These are phyloP conservation scores for Aeschynomene evenia DNA, from an alignment of 306 rosid species.

Conservation along the genomic window DNA sequence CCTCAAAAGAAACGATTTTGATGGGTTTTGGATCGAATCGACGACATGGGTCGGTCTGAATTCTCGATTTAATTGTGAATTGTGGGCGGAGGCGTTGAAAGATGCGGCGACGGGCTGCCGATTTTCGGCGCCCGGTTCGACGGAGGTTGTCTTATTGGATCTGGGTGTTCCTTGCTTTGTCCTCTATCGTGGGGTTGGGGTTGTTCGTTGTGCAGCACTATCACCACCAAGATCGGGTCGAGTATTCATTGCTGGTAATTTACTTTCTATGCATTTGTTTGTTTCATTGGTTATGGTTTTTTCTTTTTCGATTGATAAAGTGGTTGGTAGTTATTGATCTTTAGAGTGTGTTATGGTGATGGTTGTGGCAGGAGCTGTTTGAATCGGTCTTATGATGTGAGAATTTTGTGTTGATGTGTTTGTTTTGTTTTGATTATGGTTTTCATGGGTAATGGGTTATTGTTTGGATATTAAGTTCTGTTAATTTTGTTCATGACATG, in stretches of 20 bases:
- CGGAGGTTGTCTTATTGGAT: constrained; percentile 90
- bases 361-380: neutral
- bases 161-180: constrained; percentile 75
- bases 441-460: neutral
- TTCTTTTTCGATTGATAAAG: neutral
- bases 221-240: constrained; percentile 75
- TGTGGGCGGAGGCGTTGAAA: constrained; percentile 48
- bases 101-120: constrained; percentile 99
- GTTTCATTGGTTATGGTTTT: neutral
- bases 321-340: neutral
- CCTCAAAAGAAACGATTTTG: neutral
- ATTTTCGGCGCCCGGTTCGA: constrained; percentile 93
- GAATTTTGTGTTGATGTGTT: neutral
- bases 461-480: neutral
- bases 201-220: constrained; percentile 82
- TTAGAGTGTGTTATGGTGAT: neutral
- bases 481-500: neutral
- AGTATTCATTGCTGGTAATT: constrained; percentile 58
- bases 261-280: neutral
- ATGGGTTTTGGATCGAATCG: constrained; percentile 35
- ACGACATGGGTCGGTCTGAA: constrained; percentile 35
- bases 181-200: constrained; percentile 57
- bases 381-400: neutral
- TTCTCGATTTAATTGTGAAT: constrained; percentile 38
- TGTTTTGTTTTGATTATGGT: neutral